Evolutionary conservation across 2,329 filamentous ascomycete species (phyloP).

Genomic region (Dactylellina cionopaga): DNA sequence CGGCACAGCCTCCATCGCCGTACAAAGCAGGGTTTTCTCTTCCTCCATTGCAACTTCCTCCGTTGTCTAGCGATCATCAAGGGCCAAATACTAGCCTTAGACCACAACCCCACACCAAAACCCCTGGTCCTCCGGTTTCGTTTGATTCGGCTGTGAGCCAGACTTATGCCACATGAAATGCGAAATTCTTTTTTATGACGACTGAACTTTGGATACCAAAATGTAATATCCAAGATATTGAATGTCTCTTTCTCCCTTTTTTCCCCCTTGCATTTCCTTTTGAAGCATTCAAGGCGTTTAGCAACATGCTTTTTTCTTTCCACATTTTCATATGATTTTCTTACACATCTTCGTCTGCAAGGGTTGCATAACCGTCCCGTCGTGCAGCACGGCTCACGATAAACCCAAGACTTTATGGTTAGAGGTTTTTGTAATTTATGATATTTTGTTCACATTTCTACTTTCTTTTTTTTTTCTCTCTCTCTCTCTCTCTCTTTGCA

Average conservation of each 20-base stretch:
- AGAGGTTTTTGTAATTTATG: slow-evolving; percentile 45
- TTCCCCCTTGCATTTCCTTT: slow-evolving; percentile 15
- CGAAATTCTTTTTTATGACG: slow-evolving; percentile 1
- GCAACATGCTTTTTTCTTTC: slow-evolving; percentile 24
- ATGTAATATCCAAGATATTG: slow-evolving; percentile 12
- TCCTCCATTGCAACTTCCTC: slow-evolving; percentile 42
- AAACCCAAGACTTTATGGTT: slow-evolving; percentile 25
- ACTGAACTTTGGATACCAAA: slow-evolving; percentile 8
- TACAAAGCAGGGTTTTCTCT: slow-evolving; percentile 44
- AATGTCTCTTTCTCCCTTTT: slow-evolving; percentile 8
- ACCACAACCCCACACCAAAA: slow-evolving; percentile 35
- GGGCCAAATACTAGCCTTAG: slow-evolving; percentile 24
- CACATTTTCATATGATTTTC: slow-evolving; percentile 11
- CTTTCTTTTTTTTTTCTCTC: slow-evolving; percentile 11
- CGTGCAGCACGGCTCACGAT: slow-evolving; percentile 10
- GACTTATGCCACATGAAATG: slow-evolving; percentile 36
- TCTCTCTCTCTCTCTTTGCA: too few species aligned
- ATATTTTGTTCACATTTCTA: slow-evolving; percentile 21
- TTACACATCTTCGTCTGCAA: slow-evolving; percentile 25
- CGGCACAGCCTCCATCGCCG: slow-evolving; percentile 46
- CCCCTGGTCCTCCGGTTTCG: slow-evolving; percentile 40
- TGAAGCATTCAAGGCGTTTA: slow-evolving; percentile 50
- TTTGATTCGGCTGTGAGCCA: slow-evolving; percentile 44
- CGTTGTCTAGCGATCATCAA: slow-evolving; percentile 38
- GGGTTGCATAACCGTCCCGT: slow-evolving; percentile 10